phyloP scores from a whole-genome alignment of 306 rosid genomes.

The Glycine tomentella region DNA sequence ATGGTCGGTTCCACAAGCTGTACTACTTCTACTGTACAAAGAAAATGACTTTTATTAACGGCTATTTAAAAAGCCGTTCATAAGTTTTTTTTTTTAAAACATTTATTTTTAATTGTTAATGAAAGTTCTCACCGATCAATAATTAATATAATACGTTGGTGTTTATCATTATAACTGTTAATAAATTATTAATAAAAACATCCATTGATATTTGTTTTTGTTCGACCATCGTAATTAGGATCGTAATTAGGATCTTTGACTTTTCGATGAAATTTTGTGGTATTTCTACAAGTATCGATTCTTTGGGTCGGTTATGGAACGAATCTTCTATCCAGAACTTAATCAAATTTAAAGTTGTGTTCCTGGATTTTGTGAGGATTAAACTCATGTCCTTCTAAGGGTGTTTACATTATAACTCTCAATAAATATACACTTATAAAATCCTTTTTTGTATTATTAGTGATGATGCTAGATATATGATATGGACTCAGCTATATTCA shows the following conservation, averaged over 20 bases:
- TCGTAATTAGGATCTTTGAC: too few relatives aligned
- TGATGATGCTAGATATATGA: not conserved
- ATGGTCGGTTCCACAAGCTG: not conserved
- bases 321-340: too few relatives aligned
- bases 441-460: not conserved
- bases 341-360: too few relatives aligned
- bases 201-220: not conserved
- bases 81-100: too few relatives aligned
- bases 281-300: too few relatives aligned
- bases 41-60: not conserved
- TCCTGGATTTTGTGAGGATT: too few relatives aligned
- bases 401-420: too few relatives aligned
- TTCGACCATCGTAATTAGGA: too few relatives aligned
- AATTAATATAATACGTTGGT: not conserved
- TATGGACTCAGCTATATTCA: not conserved
- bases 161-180: too few relatives aligned
- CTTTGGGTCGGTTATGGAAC: too few relatives aligned
- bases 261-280: too few relatives aligned
- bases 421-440: not conserved
- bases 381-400: too few relatives aligned
- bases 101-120: not conserved
- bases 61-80: not conserved
- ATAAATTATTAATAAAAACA: not conserved
- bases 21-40: not conserved
- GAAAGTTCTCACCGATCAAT: not conserved